A percentile compares a stretch with the other conserved stretches of the same genome.
Evolutionary conservation across 345 rosid species (phyloP).

Genomic region (Anastatica hierochuntica): DNA sequence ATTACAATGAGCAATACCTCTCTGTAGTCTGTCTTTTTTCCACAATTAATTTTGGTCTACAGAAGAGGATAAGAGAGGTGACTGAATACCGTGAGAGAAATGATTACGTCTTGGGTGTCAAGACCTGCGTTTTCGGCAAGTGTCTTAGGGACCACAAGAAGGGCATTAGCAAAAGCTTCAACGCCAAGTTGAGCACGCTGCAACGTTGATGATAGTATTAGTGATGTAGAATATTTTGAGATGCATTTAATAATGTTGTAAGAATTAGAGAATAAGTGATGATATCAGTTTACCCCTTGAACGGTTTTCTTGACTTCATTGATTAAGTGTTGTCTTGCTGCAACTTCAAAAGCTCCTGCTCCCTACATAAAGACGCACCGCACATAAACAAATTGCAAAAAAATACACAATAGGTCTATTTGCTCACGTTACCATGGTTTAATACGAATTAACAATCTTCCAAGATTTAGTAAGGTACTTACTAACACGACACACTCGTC

Average conservation of each 20-base stretch:
- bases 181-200: slow-evolving; percentile 99
- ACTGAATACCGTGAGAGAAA: slow-evolving; percentile 59
- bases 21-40: background rate
- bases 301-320: slow-evolving; percentile 90
- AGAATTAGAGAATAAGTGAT: background rate
- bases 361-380: slow-evolving; percentile 44
- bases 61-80: background rate
- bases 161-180: slow-evolving; percentile 98
- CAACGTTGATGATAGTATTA: slow-evolving; percentile 9
- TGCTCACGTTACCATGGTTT: background rate
- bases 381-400: background rate
- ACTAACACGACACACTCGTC: slow-evolving; percentile 91
- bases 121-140: slow-evolving; percentile 97
- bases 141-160: slow-evolving; percentile 92
- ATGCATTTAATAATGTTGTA: background rate
- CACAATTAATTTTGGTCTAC: background rate
- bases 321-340: slow-evolving; percentile 78
- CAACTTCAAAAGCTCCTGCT: slow-evolving; percentile 98
- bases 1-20: background rate
- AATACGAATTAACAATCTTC: background rate
- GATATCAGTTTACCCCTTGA: slow-evolving; percentile 61
- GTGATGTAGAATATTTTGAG: background rate
- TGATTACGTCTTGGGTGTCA: slow-evolving; percentile 92
- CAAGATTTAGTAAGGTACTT: slow-evolving; percentile 19
- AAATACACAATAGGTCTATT: background rate